These are phyloP conservation scores for Picea abies DNA, from an alignment of 83 land plant species.

Conservation along the genomic window DNA sequence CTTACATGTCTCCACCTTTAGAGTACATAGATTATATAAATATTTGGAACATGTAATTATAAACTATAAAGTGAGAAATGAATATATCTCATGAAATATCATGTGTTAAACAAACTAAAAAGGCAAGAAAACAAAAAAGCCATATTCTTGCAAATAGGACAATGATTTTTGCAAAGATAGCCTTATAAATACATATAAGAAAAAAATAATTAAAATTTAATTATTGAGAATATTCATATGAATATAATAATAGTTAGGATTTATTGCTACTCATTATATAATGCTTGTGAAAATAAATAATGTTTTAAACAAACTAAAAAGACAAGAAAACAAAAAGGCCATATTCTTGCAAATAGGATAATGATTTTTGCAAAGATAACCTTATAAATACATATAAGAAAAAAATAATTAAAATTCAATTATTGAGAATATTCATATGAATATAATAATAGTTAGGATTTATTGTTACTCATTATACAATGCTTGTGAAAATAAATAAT, in stretches of 20 bases:
- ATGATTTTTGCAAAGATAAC: background rate
- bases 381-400: background rate
- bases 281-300: background rate
- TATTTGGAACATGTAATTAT: background rate
- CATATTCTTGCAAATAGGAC: background rate
- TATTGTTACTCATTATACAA: background rate
- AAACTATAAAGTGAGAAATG: background rate
- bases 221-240: background rate
- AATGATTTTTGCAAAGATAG: background rate
- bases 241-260: background rate
- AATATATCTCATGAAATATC: background rate
- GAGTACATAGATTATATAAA: constrained; percentile 35
- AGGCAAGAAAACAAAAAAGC: background rate
- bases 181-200: background rate
- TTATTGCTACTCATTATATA: background rate
- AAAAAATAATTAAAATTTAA: background rate
- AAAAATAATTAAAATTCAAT: background rate
- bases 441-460: background rate
- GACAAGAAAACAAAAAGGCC: too few relatives aligned
- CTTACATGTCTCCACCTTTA: constrained; percentile 98
- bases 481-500: background rate
- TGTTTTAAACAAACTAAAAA: background rate
- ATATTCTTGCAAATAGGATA: background rate
- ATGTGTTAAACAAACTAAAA: background rate
- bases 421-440: background rate